phyloP scores from a whole-genome alignment of 139 green algal genomes.

The Micromonas pusilla region DNA sequence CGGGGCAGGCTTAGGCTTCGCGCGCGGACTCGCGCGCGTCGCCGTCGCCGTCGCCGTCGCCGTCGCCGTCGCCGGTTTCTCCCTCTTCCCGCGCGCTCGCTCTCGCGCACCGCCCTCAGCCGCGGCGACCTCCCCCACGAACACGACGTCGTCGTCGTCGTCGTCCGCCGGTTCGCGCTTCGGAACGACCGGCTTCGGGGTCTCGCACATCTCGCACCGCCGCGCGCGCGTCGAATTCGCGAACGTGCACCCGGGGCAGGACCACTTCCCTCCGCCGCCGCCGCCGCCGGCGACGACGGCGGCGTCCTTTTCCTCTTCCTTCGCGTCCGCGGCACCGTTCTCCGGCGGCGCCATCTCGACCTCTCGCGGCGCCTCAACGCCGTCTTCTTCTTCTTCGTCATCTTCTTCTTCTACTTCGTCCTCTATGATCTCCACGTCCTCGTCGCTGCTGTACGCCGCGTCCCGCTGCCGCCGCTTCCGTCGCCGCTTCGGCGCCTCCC shows the following conservation, averaged over 20 bases:
- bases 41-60: no score
- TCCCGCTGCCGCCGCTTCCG: background rate
- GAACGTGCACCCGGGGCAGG: background rate
- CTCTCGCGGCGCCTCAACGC: background rate
- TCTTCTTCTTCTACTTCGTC: slow-evolving; percentile 14
- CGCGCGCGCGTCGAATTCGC: background rate
- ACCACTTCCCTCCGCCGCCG: background rate
- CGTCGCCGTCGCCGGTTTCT: no score
- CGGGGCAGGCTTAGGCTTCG: background rate
- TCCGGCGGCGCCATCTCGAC: background rate
- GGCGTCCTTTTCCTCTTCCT: background rate
- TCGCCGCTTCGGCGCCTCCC: background rate
- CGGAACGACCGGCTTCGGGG: background rate
- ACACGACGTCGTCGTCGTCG: background rate
- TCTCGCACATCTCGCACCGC: background rate
- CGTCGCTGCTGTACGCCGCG: slow-evolving; percentile 1
- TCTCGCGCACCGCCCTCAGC: no score
- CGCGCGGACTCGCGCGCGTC: no score
- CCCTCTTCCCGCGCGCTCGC: no score
- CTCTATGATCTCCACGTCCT: no score
- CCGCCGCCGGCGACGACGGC: background rate
- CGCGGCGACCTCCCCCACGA: background rate
- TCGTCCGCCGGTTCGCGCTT: background rate
- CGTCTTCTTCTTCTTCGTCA: background rate
- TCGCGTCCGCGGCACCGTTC: background rate